Base-by-base conservation (phyloP, 2,329 filamentous ascomycete species). In the Penicillium sp. region DNA sequence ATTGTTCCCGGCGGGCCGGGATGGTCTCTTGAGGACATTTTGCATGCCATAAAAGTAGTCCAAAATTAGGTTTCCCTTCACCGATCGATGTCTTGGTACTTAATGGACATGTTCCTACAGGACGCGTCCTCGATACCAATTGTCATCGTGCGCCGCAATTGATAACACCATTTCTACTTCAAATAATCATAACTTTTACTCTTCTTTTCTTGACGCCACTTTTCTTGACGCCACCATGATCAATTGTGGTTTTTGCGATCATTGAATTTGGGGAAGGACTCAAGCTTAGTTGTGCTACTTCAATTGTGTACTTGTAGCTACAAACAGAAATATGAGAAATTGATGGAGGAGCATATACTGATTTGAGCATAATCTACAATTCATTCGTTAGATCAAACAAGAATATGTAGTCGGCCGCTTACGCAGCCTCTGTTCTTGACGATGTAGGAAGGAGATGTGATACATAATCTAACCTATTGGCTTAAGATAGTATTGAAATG, bases 1-100 rank as follows among this genome's bases (percentile, higher is more conserved):
- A 80, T 86, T 12, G 84, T 93, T 12, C 83, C 83, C 10, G 88
- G 88, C 9, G 83, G 83, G 50, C 84, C 84, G 6, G 83, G 83
- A 2, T 77, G 83, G 67, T 84, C 84, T 8, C 78, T 89, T 1
- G 83, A 87, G 25, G 86, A 90, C 62, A 88, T 90, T 23, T 74
- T 93, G 56, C 70, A 72, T 43, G 73, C 73, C 3, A 73, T 70
- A 21, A 74, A 72, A 35, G 56, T 72, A 21, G 49, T 70, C 37
- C 56, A 65, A 51, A 37, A 61, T 42, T 69, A 63, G 37, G 29
- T 23, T 50, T 27, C 12, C 25, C 25, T 58, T 53, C 17, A 47
- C 7, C 15, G 3, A 31, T 9, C 13, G 3, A 31, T 19, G 2
- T 13, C 19, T 29, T 52, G 29, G 15, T 21, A 10, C 10, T 19